phyloP scores from a whole-genome alignment of 1,284 basidiomycete species.

The Kwoniella shivajii region DNA sequence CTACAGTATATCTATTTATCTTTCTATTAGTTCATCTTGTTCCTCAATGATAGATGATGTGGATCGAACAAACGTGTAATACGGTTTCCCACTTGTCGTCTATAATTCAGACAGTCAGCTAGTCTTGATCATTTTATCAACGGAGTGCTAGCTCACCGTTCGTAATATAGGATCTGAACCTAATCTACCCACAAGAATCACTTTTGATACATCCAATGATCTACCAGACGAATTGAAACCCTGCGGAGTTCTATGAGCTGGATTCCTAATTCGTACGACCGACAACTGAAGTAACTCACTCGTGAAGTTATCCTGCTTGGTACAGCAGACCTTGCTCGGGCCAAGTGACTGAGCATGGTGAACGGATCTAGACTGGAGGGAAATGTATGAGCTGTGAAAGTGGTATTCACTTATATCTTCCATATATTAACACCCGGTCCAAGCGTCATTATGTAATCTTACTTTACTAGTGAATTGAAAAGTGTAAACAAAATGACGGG shows the following conservation, averaged over 20 bases:
- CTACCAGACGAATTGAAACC: constrained; percentile 32
- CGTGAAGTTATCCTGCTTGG: too few relatives aligned
- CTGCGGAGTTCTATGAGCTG: constrained; percentile 11
- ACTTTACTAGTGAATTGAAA: too few relatives aligned
- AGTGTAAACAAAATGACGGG: too few relatives aligned
- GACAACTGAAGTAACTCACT: too few relatives aligned
- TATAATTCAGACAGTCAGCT: constrained; percentile 1
- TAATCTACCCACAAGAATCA: constrained; percentile 46
- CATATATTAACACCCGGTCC: too few relatives aligned
- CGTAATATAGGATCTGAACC: constrained; percentile 43
- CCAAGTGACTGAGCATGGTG: too few relatives aligned
- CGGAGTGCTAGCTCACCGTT: constrained; percentile 19
- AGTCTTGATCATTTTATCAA: not conserved
- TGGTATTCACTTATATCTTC: too few relatives aligned
- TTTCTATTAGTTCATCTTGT: not conserved
- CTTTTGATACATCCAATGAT: constrained; percentile 35
- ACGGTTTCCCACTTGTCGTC: constrained; percentile 43
- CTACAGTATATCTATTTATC: constrained; percentile 37
- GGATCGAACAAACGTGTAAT: constrained; percentile 36
- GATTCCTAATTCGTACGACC: too few relatives aligned
- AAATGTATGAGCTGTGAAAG: too few relatives aligned
- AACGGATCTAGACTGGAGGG: too few relatives aligned
- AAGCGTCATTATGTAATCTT: too few relatives aligned
- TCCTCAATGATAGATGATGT: not conserved
- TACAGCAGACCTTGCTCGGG: too few relatives aligned